These are phyloP conservation scores for Zymoseptoria tritici DNA, from an alignment of 2,329 filamentous ascomycete genomes.

Conservation along the genomic window DNA sequence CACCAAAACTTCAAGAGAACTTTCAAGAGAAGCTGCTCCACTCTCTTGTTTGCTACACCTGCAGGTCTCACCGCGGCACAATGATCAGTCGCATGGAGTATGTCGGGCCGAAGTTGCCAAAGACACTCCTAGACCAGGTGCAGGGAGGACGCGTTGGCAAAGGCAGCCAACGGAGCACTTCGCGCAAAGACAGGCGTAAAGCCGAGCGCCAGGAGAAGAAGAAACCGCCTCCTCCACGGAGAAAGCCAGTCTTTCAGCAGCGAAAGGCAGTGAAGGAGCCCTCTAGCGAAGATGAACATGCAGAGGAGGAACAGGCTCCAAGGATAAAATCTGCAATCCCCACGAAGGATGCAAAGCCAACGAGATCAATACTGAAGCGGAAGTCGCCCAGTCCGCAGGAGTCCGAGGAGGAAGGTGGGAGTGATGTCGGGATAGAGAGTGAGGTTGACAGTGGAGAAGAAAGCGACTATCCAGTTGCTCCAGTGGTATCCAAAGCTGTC, in stretches of 20 bases:
- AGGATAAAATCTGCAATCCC: background rate
- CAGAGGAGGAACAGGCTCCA: background rate
- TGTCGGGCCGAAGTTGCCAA: constrained; percentile 39
- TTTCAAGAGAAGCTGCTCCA: background rate
- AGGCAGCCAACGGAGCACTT: constrained; percentile 11
- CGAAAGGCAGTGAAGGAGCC: background rate
- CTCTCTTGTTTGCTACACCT: background rate
- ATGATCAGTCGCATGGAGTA: constrained; percentile 22
- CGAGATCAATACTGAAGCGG: constrained; percentile 7
- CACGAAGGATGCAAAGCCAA: constrained; percentile 1
- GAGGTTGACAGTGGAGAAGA: constrained; percentile 7
- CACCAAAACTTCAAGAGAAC: background rate
- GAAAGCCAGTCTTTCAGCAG: background rate
- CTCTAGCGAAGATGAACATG: background rate
- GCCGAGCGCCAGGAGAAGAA: constrained; percentile 58
- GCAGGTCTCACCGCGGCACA: background rate
- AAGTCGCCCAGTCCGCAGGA: constrained; percentile 24
- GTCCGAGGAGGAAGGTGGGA: constrained; percentile 29
- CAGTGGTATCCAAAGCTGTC: constrained; percentile 13
- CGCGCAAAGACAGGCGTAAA: constrained; percentile 48
- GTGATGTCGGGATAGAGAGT: constrained; percentile 17
- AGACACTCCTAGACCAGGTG: constrained; percentile 39
- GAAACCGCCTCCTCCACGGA: constrained; percentile 24
- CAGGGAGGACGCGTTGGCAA: constrained; percentile 18
- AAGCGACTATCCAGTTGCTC: constrained; percentile 11